Evolutionary conservation across 176 grass and related monocot genomes (phyloP).

Genomic region (Triticum urartu): DNA sequence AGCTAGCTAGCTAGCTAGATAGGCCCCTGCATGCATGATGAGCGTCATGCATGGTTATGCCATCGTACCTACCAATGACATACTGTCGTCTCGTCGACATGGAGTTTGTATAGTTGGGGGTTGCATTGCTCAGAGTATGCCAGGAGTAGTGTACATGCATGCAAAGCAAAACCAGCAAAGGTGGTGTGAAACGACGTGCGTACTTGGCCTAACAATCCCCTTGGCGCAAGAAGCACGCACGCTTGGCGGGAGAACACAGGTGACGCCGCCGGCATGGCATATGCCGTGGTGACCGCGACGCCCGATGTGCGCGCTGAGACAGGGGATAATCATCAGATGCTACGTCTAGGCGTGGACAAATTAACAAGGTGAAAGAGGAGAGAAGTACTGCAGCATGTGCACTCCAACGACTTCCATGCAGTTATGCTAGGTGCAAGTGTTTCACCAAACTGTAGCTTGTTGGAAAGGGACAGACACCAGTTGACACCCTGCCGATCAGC

Average conservation of each 20-base stretch:
- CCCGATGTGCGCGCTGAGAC: not conserved
- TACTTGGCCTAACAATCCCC: too few species aligned
- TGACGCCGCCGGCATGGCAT: not conserved
- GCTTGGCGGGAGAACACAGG: not conserved
- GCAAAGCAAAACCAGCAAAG: not conserved
- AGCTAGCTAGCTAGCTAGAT: not conserved
- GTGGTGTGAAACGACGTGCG: not conserved
- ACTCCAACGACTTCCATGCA: not conserved
- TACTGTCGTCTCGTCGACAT: not conserved
- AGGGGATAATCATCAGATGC: not conserved
- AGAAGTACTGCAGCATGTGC: not conserved
- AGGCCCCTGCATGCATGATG: not conserved
- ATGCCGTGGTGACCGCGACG: not conserved
- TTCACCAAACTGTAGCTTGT: not conserved
- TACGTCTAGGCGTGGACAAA: not conserved
- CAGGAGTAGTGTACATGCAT: too few species aligned
- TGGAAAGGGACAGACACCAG: slow-evolving; percentile 3
- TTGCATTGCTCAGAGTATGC: not conserved
- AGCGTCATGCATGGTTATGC: not conserved
- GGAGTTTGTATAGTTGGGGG: not conserved
- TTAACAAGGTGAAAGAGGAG: not conserved
- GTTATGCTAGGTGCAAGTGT: not conserved
- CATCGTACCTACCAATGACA: slow-evolving; percentile 1
- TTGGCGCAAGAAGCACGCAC: too few species aligned
- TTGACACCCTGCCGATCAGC: not conserved